Evolutionary conservation across 2,329 filamentous ascomycete genomes (phyloP).

Genomic region (Dactylonectria estremocensis): DNA sequence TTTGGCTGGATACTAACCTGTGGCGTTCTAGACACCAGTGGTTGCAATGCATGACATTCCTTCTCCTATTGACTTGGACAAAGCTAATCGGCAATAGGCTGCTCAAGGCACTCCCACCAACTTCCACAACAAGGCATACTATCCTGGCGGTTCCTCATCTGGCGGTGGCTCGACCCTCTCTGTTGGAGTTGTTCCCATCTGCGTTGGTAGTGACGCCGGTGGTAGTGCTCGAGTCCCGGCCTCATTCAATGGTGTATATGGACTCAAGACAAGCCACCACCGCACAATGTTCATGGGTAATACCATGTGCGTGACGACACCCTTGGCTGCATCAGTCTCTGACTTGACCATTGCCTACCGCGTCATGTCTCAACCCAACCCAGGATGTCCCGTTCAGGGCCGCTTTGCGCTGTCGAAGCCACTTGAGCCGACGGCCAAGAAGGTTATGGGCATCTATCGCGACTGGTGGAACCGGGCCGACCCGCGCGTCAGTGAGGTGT

Average conservation of each 20-base stretch:
- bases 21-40: constrained; percentile 76
- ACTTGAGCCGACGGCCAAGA: constrained; percentile 60
- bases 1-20: constrained; percentile 11
- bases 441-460: constrained; percentile 80
- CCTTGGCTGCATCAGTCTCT: constrained; percentile 81
- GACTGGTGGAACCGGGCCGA: constrained; percentile 68
- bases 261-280: constrained; percentile 84
- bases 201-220: constrained; percentile 82
- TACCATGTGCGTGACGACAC: constrained; percentile 76
- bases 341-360: constrained; percentile 90
- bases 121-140: constrained; percentile 83
- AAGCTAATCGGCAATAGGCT: constrained; percentile 64
- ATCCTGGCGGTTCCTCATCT: constrained; percentile 85
- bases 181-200: constrained; percentile 81
- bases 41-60: constrained; percentile 74
- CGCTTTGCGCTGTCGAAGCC: constrained; percentile 74
- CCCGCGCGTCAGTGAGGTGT: constrained; percentile 72
- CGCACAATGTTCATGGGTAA: constrained; percentile 73
- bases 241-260: constrained; percentile 84
- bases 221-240: constrained; percentile 83
- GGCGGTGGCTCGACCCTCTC: constrained; percentile 81
- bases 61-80: neutral
- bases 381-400: constrained; percentile 71
- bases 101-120: constrained; percentile 82
- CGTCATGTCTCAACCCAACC: constrained; percentile 81